Conservation (phyloP, 805 yeast genomes). For the Nakazawaea ernobii region DNA sequence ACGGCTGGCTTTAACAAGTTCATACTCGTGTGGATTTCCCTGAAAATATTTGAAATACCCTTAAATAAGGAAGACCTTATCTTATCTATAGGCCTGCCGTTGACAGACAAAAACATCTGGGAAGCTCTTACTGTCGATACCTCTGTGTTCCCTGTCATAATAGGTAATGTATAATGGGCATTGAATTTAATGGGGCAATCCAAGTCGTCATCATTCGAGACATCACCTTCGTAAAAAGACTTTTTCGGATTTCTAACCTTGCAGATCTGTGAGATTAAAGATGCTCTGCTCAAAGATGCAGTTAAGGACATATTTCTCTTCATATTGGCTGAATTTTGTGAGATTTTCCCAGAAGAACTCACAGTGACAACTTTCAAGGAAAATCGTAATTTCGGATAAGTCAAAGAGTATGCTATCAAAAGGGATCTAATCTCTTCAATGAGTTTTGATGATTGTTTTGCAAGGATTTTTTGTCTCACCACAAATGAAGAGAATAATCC, state of each 20-base stretch:
- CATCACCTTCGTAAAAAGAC: constrained; percentile 15
- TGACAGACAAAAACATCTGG: constrained; percentile 26
- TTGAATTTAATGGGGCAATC: constrained; percentile 7
- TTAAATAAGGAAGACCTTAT: constrained; percentile 13
- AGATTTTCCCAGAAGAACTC: constrained; percentile 12
- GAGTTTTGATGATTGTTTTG: constrained; percentile 20
- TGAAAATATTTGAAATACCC: constrained; percentile 19
- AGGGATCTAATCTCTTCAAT: constrained; percentile 20
- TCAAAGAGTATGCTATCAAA: constrained; percentile 26
- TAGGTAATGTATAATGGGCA: constrained; percentile 25
- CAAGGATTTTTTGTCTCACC: constrained; percentile 26
- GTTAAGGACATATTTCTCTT: constrained; percentile 11
- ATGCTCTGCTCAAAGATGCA: constrained; percentile 8
- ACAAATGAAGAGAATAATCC: constrained; percentile 27
- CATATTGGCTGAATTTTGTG: constrained; percentile 10
- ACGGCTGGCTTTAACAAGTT: constrained; percentile 22
- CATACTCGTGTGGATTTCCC: constrained; percentile 18
- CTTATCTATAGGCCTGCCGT: constrained; percentile 25
- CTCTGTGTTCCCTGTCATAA: constrained; percentile 24
- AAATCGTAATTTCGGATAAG: constrained; percentile 25
- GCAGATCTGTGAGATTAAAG: constrained; percentile 13
- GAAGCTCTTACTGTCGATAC: constrained; percentile 17
- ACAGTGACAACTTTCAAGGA: constrained; percentile 19
- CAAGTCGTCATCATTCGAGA: neutral
- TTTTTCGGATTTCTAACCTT: constrained; percentile 14